These are phyloP conservation scores for Dictyostelium discoideum DNA, from an alignment of 78 protist species.

Conservation along the genomic window DNA sequence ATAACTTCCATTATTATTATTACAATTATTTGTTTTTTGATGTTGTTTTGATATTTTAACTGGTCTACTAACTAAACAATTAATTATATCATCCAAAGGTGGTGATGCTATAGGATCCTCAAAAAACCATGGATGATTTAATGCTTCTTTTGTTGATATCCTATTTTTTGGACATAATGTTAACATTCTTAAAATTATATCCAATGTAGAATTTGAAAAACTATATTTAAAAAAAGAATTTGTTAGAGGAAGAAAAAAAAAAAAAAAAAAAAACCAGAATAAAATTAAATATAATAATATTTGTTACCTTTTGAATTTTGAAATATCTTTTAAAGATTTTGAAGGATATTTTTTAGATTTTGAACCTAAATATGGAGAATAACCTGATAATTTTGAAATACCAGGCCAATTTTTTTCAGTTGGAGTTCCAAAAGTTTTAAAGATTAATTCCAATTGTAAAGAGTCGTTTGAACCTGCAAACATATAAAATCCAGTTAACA, in stretches of 20 bases:
- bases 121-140: constrained; percentile 89
- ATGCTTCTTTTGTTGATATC: constrained; percentile 23
- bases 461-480: constrained; percentile 77
- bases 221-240: neutral
- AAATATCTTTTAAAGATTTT: constrained; percentile 16
- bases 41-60: constrained; percentile 6
- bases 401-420: constrained; percentile 74
- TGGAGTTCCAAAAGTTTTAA: constrained; percentile 80
- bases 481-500: constrained; percentile 81
- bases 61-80: constrained; percentile 28
- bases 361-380: neutral
- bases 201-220: constrained; percentile 16
- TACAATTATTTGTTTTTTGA: constrained; percentile 1
- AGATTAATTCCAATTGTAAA: constrained; percentile 49
- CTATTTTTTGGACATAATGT: constrained; percentile 28
- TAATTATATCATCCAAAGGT: constrained; percentile 8
- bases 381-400: constrained; percentile 8
- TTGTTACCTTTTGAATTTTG: neutral
- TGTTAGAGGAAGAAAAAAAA: neutral
- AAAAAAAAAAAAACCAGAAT: no score
- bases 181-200: constrained; percentile 44
- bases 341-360: constrained; percentile 13
- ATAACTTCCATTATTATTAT: neutral
- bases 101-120: constrained; percentile 25
- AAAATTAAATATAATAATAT: neutral